These are phyloP conservation scores for Trichophaea hybrida DNA, from an alignment of 2,329 filamentous ascomycete genomes.

Conservation along the genomic window DNA sequence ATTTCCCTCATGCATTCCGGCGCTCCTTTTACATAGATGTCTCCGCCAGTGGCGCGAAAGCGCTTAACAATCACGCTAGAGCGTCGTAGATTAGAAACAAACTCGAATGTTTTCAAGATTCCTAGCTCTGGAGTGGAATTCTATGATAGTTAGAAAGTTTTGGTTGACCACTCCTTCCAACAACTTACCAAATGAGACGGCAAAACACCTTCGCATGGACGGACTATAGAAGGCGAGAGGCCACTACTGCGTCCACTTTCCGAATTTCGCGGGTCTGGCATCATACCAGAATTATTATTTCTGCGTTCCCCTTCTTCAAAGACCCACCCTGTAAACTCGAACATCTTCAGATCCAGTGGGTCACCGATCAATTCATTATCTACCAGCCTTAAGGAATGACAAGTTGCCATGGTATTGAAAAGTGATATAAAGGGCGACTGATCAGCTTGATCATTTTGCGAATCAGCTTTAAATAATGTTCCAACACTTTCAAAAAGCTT, in stretches of 20 bases:
- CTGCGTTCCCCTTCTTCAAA: slow-evolving; percentile 70
- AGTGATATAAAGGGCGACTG: neutral
- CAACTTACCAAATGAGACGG: neutral
- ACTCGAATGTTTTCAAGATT: slow-evolving; percentile 84
- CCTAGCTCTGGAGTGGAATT: slow-evolving; percentile 49
- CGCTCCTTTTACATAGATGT: slow-evolving; percentile 89
- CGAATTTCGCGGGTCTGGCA: slow-evolving; percentile 34
- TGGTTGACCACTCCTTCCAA: neutral
- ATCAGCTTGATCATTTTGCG: neutral
- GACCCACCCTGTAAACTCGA: slow-evolving; percentile 84
- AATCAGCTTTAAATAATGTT: neutral
- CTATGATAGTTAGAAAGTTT: neutral
- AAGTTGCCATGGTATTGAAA: slow-evolving; percentile 92
- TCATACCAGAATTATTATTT: slow-evolving; percentile 57
- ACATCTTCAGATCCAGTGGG: slow-evolving; percentile 95
- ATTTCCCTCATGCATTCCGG: slow-evolving; percentile 95
- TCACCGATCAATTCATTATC: slow-evolving; percentile 85
- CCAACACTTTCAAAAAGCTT: slow-evolving; percentile 56
- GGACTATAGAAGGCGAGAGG: slow-evolving; percentile 74
- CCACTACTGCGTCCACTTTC: slow-evolving; percentile 23
- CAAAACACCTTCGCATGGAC: slow-evolving; percentile 51
- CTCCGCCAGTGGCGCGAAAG: slow-evolving; percentile 69
- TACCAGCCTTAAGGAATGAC: slow-evolving; percentile 75
- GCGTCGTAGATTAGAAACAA: slow-evolving; percentile 78
- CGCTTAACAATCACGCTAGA: slow-evolving; percentile 86